phyloP scores from a whole-genome alignment of 2,329 filamentous ascomycete genomes.

The Chrysosporium queenslandicum region DNA sequence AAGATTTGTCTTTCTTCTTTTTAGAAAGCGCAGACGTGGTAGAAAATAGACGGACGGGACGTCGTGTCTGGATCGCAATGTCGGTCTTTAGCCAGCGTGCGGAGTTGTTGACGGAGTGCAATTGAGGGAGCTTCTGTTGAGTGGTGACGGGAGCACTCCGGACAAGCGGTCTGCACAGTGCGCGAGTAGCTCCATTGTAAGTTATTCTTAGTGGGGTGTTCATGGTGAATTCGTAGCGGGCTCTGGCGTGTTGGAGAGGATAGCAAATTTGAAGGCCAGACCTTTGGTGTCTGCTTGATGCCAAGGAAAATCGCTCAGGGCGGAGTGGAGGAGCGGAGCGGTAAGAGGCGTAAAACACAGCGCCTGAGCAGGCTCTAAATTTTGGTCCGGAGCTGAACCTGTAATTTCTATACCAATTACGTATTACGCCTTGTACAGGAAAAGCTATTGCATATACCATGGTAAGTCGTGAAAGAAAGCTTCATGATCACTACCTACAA shows the following conservation, averaged over 20 bases:
- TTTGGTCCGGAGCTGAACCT: too few relatives aligned
- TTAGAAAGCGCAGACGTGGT: conserved; percentile 38
- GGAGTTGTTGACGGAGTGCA: neutral
- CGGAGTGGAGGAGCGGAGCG: neutral
- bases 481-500: conserved; percentile 6
- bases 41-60: conserved; percentile 30
- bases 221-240: neutral
- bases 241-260: neutral
- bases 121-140: neutral
- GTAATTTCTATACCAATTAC: neutral
- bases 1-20: conserved; percentile 42
- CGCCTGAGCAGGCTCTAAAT: too few relatives aligned
- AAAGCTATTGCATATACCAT: neutral
- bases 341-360: too few relatives aligned
- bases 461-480: conserved; percentile 6
- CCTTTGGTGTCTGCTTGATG: too few relatives aligned
- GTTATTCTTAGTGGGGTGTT: conserved; percentile 5
- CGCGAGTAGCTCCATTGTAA: neutral
- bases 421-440: neutral
- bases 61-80: neutral
- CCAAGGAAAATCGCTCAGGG: neutral
- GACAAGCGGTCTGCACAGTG: neutral
- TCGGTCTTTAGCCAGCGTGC: neutral
- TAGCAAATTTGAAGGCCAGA: neutral
- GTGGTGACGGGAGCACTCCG: neutral